A percentile compares a stretch with the other conserved stretches of the same genome.
phyloP scores from a whole-genome alignment of 257 asterid species.

The Nyctanthes arbortristis region DNA sequence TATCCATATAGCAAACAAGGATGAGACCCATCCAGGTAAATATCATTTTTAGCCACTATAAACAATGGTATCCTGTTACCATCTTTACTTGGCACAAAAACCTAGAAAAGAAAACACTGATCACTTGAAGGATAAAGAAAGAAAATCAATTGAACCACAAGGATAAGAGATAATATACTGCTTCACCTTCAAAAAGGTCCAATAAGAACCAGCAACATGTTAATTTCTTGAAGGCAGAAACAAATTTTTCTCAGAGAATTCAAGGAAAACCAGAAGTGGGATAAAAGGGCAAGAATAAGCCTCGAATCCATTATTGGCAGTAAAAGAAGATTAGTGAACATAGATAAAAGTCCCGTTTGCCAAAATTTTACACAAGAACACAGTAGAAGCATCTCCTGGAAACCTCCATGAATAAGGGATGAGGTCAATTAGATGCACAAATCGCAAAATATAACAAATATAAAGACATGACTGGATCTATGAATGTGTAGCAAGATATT shows the following conservation, averaged over 20 bases:
- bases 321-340: neutral
- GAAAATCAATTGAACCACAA: neutral
- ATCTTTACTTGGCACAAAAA: conserved; percentile 58
- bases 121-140: conserved; percentile 11
- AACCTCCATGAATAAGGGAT: neutral
- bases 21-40: conserved; percentile 53
- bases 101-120: conserved; percentile 32
- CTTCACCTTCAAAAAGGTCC: neutral
- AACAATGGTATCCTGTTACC: conserved; percentile 56
- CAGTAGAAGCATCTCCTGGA: neutral
- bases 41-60: conserved; percentile 50
- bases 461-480: neutral
- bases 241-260: neutral
- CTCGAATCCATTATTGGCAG: neutral
- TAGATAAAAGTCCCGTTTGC: neutral
- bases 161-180: neutral
- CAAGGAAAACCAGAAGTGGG: neutral
- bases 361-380: neutral
- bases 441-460: neutral
- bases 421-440: neutral
- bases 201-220: neutral
- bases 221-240: neutral
- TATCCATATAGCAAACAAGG: conserved; percentile 62
- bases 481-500: neutral
- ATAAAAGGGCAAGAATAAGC: neutral